These are phyloP conservation scores for Primulina eburnea DNA, from an alignment of 257 asterid genomes.

Conservation along the genomic window DNA sequence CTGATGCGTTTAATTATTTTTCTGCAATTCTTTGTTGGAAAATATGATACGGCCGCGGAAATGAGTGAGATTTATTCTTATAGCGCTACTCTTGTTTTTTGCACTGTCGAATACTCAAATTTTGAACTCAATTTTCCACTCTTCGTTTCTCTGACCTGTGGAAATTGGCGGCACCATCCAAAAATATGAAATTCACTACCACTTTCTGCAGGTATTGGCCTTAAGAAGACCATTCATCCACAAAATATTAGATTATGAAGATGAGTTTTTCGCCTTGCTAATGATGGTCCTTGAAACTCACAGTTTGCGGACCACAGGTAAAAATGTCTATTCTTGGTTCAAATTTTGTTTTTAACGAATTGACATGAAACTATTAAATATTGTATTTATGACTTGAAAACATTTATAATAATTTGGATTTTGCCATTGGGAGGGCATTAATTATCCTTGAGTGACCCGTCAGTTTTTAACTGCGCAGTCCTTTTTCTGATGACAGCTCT, in stretches of 20 bases:
- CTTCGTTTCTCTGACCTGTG: neutral
- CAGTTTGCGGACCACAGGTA: constrained; percentile 87
- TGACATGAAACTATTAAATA: constrained; percentile 9
- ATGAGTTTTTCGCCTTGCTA: constrained; percentile 84
- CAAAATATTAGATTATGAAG: constrained; percentile 87
- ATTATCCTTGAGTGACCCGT: neutral
- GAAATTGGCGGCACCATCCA: neutral
- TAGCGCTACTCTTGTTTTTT: constrained; percentile 3
- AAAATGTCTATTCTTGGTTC: constrained; percentile 17
- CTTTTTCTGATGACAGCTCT: constrained; percentile 8
- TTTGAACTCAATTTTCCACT: constrained; percentile 1
- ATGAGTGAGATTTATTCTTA: neutral
- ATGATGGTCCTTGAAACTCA: constrained; percentile 94
- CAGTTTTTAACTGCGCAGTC: neutral
- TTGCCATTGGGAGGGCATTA: neutral
- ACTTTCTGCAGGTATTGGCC: constrained; percentile 71
- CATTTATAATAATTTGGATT: neutral
- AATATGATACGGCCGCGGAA: constrained; percentile 5
- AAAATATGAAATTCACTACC: constrained; percentile 5
- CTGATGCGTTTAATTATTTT: neutral
- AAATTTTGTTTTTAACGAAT: constrained; percentile 1
- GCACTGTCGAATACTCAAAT: neutral
- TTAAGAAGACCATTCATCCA: constrained; percentile 88
- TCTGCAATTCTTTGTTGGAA: neutral
- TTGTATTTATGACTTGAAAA: neutral